Evolutionary conservation across 2,329 filamentous ascomycete genomes (phyloP), one percentile per base, ranked within the genome.

Genomic region (Aureobasidium namibiae): DNA sequence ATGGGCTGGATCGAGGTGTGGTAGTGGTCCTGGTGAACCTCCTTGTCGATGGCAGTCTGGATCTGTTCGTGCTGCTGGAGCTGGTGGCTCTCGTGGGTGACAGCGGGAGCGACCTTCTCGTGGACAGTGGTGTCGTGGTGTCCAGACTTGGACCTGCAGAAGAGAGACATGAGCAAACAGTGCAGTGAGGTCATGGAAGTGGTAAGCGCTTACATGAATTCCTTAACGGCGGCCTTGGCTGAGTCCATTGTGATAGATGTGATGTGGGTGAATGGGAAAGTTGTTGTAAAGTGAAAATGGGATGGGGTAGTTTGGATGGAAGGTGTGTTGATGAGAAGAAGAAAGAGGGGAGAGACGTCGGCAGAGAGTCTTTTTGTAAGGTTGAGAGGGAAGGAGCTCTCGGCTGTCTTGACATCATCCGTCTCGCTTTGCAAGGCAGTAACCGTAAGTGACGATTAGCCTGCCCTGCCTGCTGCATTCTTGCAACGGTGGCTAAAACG

Each of bases 111-210:
- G 42, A 87, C 79, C 9, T 78, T 79, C 72, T 89, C 83, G 62
- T 89, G 82, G 4, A 90, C 83, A 14, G 82, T 85, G n/a, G 86
- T 89, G 67, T 86, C 82, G 65, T 88, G 80, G 63, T 88, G 81
- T 60, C 85, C 85, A 60, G 57, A 60, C 31, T 33, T 46, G 48
- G 48, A 34, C 45, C 56, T 59, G 44, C 31, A 4, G 31, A 38
- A 16, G 26, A 18, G 13, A 18, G 24, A n/a, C n/a, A n/a, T 46
- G 23, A 58, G 46, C 33, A 23, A 36, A 21, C 46, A 36, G 21
- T 23, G n/a, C n/a, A n/a, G n/a, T 34, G 33, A 7, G 33, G 33
- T 26, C 9, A 31, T 31, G 26, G n/a, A 14, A 18, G 44, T 31
- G 16, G n/a, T 6, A 33, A 23, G 23, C 60, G 10, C 29, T 45